These are phyloP conservation scores for Lophiotrema nucula DNA, from an alignment of 495 filamentous ascomycete genomes.

Conservation along the genomic window DNA sequence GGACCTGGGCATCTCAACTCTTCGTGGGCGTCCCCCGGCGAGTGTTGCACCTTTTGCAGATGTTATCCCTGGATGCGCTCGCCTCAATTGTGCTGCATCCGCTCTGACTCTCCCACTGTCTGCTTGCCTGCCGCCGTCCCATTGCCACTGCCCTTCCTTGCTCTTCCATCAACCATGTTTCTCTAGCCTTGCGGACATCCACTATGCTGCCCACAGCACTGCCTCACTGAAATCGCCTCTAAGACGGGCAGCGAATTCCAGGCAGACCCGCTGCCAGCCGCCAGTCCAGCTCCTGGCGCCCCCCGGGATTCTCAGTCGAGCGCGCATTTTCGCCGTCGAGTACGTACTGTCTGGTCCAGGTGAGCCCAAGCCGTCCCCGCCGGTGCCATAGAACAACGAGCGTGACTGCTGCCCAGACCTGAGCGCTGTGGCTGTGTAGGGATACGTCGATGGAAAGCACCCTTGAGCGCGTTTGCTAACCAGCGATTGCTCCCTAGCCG, in stretches of 20 bases:
- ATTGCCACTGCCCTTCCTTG: not conserved
- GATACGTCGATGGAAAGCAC: not conserved
- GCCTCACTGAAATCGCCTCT: constrained; percentile 17
- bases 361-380: constrained; percentile 19
- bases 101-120: not conserved
- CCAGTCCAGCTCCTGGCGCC: constrained; percentile 17
- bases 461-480: constrained; percentile 14
- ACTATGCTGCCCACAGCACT: constrained; percentile 14
- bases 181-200: not conserved
- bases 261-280: constrained; percentile 5
- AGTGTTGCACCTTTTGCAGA: not conserved
- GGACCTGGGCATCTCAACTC: not conserved
- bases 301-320: not conserved
- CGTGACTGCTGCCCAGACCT: constrained; percentile 4
- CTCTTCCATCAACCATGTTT: not conserved
- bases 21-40: not conserved
- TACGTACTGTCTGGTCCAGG: constrained; percentile 11
- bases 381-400: not conserved
- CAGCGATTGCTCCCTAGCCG: constrained; percentile 14
- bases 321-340: not conserved
- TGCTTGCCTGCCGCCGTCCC: not conserved
- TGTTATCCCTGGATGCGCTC: not conserved
- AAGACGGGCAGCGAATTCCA: not conserved
- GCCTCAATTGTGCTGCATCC: not conserved
- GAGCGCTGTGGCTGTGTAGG: constrained; percentile 12